Conservation (phyloP, 2,329 filamentous ascomycete species). For the Venturia asperata region DNA sequence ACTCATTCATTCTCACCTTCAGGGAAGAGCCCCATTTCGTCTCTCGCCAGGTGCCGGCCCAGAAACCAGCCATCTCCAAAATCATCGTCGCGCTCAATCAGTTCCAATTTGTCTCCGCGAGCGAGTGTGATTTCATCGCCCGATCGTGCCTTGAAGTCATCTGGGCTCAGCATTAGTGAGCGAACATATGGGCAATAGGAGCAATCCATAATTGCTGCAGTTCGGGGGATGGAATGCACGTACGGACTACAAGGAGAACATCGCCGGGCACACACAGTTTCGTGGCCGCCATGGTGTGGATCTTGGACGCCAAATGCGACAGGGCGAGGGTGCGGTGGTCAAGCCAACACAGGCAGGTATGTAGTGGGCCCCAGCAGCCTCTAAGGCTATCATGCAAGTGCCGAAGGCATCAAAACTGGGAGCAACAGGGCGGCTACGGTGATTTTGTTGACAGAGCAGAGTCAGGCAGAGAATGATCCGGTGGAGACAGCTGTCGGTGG, state of each 20-base stretch:
- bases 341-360: background rate
- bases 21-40: slow-evolving; percentile 71
- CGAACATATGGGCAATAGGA: background rate
- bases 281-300: slow-evolving; percentile 3
- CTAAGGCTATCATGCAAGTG: background rate
- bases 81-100: slow-evolving; percentile 79
- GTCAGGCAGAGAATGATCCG: background rate
- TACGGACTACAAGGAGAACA: slow-evolving; percentile 64
- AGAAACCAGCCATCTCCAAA: slow-evolving; percentile 85
- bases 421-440: background rate
- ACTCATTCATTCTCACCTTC: slow-evolving; percentile 53
- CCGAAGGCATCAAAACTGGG: background rate
- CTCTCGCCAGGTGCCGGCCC: slow-evolving; percentile 64
- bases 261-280: slow-evolving; percentile 45
- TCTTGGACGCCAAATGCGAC: background rate
- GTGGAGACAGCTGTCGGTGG: background rate
- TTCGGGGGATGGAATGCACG: slow-evolving; percentile 29
- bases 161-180: slow-evolving; percentile 39
- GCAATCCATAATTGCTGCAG: slow-evolving; percentile 23
- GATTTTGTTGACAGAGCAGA: background rate
- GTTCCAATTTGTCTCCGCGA: slow-evolving; percentile 76
- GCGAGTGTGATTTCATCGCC: slow-evolving; percentile 84
- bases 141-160: slow-evolving; percentile 87
- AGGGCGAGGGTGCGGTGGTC: background rate
- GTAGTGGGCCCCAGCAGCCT: background rate